Conservation (phyloP, 495 filamentous ascomycete genomes). For the Aspergillus steynii region DNA sequence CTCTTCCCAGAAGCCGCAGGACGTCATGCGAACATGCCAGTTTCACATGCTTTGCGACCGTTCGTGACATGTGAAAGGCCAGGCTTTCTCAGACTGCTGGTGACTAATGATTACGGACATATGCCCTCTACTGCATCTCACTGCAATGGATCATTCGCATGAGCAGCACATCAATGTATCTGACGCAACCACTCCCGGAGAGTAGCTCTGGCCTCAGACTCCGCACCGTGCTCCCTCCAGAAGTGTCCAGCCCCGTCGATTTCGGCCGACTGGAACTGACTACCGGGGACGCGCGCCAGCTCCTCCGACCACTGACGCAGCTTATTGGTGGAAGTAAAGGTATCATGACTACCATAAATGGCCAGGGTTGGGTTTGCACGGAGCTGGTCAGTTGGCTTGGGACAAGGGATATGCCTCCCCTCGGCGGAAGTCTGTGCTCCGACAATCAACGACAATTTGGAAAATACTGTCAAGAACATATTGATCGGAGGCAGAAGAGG, state of each 20-base stretch:
- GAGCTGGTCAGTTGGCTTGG: conserved; percentile 53
- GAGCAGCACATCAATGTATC: conserved; percentile 22
- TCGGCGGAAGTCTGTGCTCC: conserved; percentile 20
- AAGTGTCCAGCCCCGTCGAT: conserved; percentile 78
- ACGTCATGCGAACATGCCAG: neutral
- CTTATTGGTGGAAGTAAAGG: conserved; percentile 70
- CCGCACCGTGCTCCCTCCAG: conserved; percentile 70
- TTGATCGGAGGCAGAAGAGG: conserved; percentile 69
- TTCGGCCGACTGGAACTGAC: conserved; percentile 54
- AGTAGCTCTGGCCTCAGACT: conserved; percentile 48
- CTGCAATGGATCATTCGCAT: neutral
- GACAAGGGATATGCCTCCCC: conserved; percentile 36
- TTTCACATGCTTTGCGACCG: neutral
- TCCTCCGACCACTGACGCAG: conserved; percentile 68
- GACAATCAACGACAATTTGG: conserved; percentile 33
- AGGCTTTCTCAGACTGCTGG: neutral
- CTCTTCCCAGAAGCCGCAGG: neutral
- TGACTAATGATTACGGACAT: neutral
- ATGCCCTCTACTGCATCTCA: neutral
- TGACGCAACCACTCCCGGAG: conserved; percentile 45
- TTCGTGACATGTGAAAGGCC: neutral
- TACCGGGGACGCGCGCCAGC: conserved; percentile 41
- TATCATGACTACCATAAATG: conserved; percentile 77
- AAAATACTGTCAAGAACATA: conserved; percentile 57
- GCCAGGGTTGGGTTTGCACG: conserved; percentile 61